Conservation (phyloP, 371 early-diverging fungal species). For the Rhizopus stolonifer region DNA sequence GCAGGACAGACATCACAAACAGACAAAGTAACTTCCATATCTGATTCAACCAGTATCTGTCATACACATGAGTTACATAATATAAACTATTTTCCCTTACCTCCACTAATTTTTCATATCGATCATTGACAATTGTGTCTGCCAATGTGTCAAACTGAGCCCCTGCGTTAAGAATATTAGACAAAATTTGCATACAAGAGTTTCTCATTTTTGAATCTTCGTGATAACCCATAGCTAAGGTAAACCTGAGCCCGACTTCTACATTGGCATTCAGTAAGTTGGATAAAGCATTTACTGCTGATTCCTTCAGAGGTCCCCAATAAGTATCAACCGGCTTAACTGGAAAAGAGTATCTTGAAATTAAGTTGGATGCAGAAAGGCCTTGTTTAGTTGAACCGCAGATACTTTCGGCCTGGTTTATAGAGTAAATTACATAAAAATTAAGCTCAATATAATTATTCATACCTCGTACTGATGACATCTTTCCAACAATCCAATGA, state of each 20-base stretch:
- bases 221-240: constrained; percentile 88
- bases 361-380: background rate
- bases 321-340: constrained; percentile 29
- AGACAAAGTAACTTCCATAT: constrained; percentile 71
- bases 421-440: no score
- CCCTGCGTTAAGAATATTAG: constrained; percentile 84
- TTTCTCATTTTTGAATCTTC: constrained; percentile 85
- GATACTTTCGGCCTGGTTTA: background rate
- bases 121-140: constrained; percentile 64
- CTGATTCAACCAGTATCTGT: constrained; percentile 58
- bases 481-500: constrained; percentile 80
- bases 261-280: constrained; percentile 89
- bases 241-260: constrained; percentile 82
- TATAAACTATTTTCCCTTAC: constrained; percentile 32
- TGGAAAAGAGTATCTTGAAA: constrained; percentile 11
- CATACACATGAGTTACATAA: background rate
- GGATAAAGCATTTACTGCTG: constrained; percentile 80
- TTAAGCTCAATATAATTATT: background rate
- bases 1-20: constrained; percentile 83
- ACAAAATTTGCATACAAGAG: constrained; percentile 88
- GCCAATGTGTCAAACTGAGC: constrained; percentile 81
- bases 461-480: constrained; percentile 64
- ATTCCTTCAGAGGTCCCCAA: constrained; percentile 70
- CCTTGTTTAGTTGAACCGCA: background rate
- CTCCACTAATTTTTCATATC: constrained; percentile 73